A percentile compares a stretch with the other conserved stretches of the same genome.
Evolutionary conservation across 2,329 filamentous ascomycete species (phyloP).

Genomic region (Aaosphaeria pasadenensis): DNA sequence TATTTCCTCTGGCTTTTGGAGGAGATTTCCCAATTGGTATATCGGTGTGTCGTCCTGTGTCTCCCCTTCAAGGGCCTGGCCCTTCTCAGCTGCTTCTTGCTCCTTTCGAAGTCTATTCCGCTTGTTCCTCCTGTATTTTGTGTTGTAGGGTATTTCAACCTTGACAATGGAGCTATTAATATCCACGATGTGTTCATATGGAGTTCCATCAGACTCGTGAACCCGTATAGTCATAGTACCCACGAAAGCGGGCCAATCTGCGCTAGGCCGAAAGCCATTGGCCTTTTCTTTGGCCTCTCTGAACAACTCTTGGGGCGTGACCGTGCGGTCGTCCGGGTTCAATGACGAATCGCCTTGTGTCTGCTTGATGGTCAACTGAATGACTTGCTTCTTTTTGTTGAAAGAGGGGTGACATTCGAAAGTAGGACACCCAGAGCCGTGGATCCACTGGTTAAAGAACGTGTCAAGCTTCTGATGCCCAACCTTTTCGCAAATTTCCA

Average conservation of each 20-base stretch:
- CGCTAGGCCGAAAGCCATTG: slow-evolving; percentile 64
- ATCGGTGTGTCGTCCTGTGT: slow-evolving; percentile 75
- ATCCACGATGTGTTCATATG: slow-evolving; percentile 96
- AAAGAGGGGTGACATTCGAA: slow-evolving; percentile 87
- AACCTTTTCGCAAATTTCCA: slow-evolving; percentile 81
- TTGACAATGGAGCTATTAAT: slow-evolving; percentile 83
- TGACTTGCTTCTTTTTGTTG: slow-evolving; percentile 95
- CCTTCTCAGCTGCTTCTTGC: slow-evolving; percentile 62
- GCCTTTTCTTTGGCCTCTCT: slow-evolving; percentile 79
- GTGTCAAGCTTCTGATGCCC: slow-evolving; percentile 82
- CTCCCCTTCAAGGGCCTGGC: slow-evolving; percentile 59
- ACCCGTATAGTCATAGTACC: slow-evolving; percentile 98
- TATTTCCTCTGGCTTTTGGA: slow-evolving; percentile 78
- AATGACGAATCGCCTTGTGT: slow-evolving; percentile 29
- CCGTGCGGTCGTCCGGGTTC: slow-evolving; percentile 25
- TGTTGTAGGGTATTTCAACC: slow-evolving; percentile 97
- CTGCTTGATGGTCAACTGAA: slow-evolving; percentile 87
- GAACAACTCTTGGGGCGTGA: slow-evolving; percentile 75
- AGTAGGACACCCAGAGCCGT: slow-evolving; percentile 80
- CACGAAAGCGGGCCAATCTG: slow-evolving; percentile 78
- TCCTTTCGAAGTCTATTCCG: slow-evolving; percentile 80
- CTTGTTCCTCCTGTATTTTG: slow-evolving; percentile 97
- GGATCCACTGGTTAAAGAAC: slow-evolving; percentile 94
- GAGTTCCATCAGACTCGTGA: slow-evolving; percentile 95
- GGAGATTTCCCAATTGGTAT: slow-evolving; percentile 88